These are phyloP conservation scores for Scedosporium dehoogii DNA, from an alignment of 2,329 filamentous ascomycete genomes.

Conservation along the genomic window DNA sequence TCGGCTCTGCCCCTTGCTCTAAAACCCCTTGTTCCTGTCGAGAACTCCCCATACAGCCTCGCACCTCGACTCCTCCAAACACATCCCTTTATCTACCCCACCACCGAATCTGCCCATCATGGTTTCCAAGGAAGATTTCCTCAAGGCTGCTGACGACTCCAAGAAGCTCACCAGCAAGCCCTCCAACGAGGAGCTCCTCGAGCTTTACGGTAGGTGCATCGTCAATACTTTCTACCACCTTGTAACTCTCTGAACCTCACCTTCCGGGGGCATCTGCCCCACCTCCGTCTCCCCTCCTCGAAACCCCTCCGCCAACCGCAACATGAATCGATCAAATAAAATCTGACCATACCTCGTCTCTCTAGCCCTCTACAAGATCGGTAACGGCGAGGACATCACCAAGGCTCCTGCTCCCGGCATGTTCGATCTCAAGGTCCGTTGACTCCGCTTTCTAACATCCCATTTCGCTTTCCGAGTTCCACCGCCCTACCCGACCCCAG, in stretches of 20 bases:
- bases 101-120: background rate
- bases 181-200: constrained; percentile 52
- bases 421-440: constrained; percentile 58
- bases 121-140: constrained; percentile 35
- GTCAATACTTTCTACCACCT: too few species aligned
- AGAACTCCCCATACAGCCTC: background rate
- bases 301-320: background rate
- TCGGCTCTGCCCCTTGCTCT: background rate
- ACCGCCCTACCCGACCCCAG: background rate
- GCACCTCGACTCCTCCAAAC: background rate
- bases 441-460: background rate
- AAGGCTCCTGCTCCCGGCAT: constrained; percentile 51
- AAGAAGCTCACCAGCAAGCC: constrained; percentile 60
- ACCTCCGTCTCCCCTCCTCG: background rate
- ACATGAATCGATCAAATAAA: background rate
- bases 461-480: background rate
- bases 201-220: constrained; percentile 42
- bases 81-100: constrained; percentile 21
- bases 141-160: constrained; percentile 50
- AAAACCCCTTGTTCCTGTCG: background rate
- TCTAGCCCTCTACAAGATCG: constrained; percentile 49
- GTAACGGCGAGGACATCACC: constrained; percentile 44
- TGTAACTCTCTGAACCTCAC: background rate
- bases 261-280: background rate
- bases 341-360: background rate